Base-by-base conservation (phyloP, 164 flowering plant species). In the Vitis riparia region DNA sequence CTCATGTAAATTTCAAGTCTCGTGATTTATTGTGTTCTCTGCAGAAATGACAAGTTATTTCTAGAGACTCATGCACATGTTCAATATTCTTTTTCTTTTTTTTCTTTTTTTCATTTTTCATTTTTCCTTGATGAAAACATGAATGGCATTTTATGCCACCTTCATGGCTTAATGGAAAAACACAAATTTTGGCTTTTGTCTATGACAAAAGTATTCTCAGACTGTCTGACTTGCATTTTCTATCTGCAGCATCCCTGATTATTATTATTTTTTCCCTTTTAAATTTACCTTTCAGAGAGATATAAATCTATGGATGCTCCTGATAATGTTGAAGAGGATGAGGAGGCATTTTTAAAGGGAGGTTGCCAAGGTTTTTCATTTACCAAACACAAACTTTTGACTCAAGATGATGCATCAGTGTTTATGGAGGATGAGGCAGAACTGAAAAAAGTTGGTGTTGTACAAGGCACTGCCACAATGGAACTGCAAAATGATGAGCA, bases 291-390 rank as follows among this genome's bases (percentile, higher is more conserved):
- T 76, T 23, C 92, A 95, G 99, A 91, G 59, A 84, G 81, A 67
- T 77, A 78, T 69, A 88, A 72, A 56, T 67, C 78, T 63, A 23
- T 85, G 74, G 85, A 84, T 85, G 66, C 78, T 70, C 78, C 77
- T 69, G 75, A 81, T 73, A 68, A 71, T 62, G 85, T 86, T 69
- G 99, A 95, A 77, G 99, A 93, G 73, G 98, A 93, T 82, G 99
- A 95, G 72, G 97, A 88, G 78, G 80, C 65, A 59, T 88, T 88
- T 65, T 62, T 95, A 53, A 86, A 80, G 78, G 84, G 82, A 50
- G 75, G 83, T 15, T 75, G 69, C 76, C 81, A 76, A 66, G 77
- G 77, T 23, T 68, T 70, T 66, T 67, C 82, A 23, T 52, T 44
- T 37, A 52, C 71, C 51, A 80, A 80, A 72, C 69, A 44, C 23